These are phyloP conservation scores for Cryptococcus deneoformans DNA, from an alignment of 1,284 basidiomycete species.

Conservation along the genomic window DNA sequence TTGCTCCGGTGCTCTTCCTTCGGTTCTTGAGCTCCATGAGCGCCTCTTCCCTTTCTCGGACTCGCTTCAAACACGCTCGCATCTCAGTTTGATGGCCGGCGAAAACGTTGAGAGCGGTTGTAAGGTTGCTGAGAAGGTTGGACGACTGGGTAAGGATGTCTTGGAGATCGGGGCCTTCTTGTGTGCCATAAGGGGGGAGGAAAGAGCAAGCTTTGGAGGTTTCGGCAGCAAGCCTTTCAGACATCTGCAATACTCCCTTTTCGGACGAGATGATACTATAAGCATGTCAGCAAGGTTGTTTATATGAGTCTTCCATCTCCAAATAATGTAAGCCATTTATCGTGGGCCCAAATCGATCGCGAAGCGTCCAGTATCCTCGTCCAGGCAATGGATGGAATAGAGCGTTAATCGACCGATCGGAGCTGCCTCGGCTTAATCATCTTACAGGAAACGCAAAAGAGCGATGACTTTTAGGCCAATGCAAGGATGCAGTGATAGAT, in stretches of 20 bases:
- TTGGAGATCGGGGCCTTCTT: constrained; percentile 80
- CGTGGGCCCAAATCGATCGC: no score
- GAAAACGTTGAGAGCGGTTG: constrained; percentile 67
- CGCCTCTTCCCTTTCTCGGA: constrained; percentile 79
- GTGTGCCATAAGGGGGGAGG: constrained; percentile 70
- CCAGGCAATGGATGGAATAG: no score
- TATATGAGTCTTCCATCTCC: no score
- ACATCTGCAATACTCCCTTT: constrained; percentile 69
- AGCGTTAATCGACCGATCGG: no score
- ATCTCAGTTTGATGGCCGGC: constrained; percentile 70
- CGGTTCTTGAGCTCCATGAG: constrained; percentile 73
- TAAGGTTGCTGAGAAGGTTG: constrained; percentile 66
- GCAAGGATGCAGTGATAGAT: no score
- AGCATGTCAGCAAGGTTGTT: no score
- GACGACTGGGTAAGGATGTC: constrained; percentile 74
- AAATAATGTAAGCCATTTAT: no score
- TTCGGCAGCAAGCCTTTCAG: constrained; percentile 56
- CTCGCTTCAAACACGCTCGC: constrained; percentile 56
- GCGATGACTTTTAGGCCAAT: no score
- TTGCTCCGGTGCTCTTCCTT: constrained; percentile 63
- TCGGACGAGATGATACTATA: constrained; percentile 79
- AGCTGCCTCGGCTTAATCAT: no score
- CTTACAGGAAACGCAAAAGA: no score
- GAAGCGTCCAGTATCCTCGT: no score
- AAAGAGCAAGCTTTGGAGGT: constrained; percentile 72